A percentile compares a stretch with the other conserved stretches of the same genome.
Conservation (phyloP, 2,329 filamentous ascomycete genomes). For the Diaporthe aspalathi region DNA sequence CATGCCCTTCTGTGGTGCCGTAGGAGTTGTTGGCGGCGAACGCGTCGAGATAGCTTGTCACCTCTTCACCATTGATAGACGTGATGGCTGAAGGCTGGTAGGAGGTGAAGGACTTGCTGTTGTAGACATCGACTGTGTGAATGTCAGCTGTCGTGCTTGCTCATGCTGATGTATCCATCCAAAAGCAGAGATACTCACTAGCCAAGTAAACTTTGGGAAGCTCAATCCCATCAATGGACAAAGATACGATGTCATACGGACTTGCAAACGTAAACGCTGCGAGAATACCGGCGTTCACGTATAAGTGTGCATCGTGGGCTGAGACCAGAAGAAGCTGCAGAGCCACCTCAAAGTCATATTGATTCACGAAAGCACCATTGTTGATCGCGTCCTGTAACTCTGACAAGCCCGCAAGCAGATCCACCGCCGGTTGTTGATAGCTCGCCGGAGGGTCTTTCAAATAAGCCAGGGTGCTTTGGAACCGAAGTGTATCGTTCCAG, state of each 20-base stretch:
- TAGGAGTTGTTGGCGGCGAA: constrained; percentile 49
- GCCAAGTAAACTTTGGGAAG: constrained; percentile 49
- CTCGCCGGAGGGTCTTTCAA: neutral
- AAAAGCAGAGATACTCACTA: neutral
- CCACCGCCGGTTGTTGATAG: constrained; percentile 48
- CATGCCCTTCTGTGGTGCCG: constrained; percentile 53
- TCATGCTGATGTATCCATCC: neutral
- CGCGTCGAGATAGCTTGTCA: constrained; percentile 44
- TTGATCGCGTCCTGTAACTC: constrained; percentile 48
- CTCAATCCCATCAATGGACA: constrained; percentile 48
- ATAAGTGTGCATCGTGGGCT: constrained; percentile 52
- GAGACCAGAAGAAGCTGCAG: constrained; percentile 48
- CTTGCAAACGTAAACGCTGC: constrained; percentile 48
- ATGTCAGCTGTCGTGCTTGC: constrained; percentile 31
- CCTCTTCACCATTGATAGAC: constrained; percentile 48
- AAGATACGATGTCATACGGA: constrained; percentile 45
- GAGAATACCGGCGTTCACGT: constrained; percentile 46
- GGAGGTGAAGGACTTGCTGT: constrained; percentile 24
- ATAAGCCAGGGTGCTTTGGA: constrained; percentile 5
- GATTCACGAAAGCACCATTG: constrained; percentile 47
- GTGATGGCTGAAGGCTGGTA: constrained; percentile 42
- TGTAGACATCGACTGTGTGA: neutral
- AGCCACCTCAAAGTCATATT: constrained; percentile 53
- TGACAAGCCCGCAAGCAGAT: constrained; percentile 48
- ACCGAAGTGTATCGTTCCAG: constrained; percentile 3